Conservation (phyloP, 371 early-diverging fungal genomes). For the Syncephalastrum racemosum region DNA sequence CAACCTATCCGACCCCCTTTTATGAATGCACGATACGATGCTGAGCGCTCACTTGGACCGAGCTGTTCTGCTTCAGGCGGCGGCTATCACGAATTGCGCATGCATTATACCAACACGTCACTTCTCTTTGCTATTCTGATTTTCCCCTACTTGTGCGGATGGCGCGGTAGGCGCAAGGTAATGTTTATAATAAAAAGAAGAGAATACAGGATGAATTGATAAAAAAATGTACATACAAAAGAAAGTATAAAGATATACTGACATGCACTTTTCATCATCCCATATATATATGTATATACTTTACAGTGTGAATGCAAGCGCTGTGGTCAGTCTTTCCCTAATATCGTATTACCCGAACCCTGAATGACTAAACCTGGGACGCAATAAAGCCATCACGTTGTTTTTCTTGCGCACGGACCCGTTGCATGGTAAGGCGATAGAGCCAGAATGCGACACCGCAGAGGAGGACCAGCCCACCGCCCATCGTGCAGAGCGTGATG, state of each 20-base stretch:
- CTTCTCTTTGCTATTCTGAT: constrained; percentile 35
- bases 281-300: constrained; percentile 4
- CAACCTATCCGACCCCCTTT: constrained; percentile 35
- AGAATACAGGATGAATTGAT: too few relatives aligned
- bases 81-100: constrained; percentile 42
- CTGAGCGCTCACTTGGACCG: constrained; percentile 38
- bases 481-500: constrained; percentile 34
- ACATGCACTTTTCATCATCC: not conserved
- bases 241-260: not conserved
- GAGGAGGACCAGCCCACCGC: constrained; percentile 21
- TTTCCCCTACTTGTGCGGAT: constrained; percentile 48
- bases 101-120: constrained; percentile 38
- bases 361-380: not conserved
- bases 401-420: constrained; percentile 4
- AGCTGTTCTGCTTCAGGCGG: constrained; percentile 23
- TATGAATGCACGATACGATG: constrained; percentile 38
- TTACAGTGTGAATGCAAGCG: constrained; percentile 40
- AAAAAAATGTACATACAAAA: constrained; percentile 1
- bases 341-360: constrained; percentile 36
- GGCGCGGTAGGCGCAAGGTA: constrained; percentile 37
- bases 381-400: too few relatives aligned
- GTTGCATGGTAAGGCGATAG: constrained; percentile 25
- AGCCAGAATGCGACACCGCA: constrained; percentile 23
- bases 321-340: constrained; percentile 41
- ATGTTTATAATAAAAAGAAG: constrained; percentile 5